Evolutionary conservation across 2,329 filamentous ascomycete species (phyloP).

Genomic region (Colletotrichum shisoi): DNA sequence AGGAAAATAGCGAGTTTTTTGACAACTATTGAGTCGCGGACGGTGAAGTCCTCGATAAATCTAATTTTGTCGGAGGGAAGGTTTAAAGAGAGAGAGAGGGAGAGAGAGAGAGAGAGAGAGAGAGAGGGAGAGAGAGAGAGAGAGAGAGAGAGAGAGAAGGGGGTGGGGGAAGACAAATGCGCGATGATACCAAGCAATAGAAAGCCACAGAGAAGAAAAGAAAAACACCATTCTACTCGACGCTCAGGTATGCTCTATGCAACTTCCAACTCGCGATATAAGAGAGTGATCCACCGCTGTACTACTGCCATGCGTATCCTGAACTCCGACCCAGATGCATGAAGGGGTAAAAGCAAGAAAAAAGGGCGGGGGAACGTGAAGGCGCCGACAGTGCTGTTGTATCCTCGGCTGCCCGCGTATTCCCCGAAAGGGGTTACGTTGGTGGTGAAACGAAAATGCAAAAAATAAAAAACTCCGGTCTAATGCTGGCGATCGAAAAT

Average conservation of each 20-base stretch:
- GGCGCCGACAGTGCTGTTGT: conserved; percentile 28
- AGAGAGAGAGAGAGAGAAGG: not conserved
- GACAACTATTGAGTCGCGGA: conserved; percentile 14
- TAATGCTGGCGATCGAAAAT: conserved; percentile 23
- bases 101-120: not conserved
- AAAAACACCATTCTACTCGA: not conserved
- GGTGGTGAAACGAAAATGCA: not conserved
- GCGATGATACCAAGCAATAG: not conserved
- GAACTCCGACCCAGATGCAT: conserved; percentile 34
- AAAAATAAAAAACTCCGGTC: conserved; percentile 32
- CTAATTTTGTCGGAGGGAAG: conserved; percentile 1
- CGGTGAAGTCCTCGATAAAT: conserved; percentile 27
- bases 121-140: not conserved
- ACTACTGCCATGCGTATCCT: not conserved
- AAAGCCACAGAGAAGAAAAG: not conserved
- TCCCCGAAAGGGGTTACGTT: not conserved
- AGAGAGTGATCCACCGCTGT: conserved; percentile 14
- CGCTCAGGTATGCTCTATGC: conserved; percentile 15
- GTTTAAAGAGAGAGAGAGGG: not conserved
- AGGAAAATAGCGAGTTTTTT: conserved; percentile 54
- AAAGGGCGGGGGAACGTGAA: not conserved
- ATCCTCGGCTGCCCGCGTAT: conserved; percentile 2
- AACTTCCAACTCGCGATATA: not conserved
- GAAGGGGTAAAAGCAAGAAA: conserved; percentile 3
- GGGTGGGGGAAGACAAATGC: not conserved